Base-by-base conservation (phyloP, 2,329 filamentous ascomycete genomes). In the Aspergillus latus region DNA sequence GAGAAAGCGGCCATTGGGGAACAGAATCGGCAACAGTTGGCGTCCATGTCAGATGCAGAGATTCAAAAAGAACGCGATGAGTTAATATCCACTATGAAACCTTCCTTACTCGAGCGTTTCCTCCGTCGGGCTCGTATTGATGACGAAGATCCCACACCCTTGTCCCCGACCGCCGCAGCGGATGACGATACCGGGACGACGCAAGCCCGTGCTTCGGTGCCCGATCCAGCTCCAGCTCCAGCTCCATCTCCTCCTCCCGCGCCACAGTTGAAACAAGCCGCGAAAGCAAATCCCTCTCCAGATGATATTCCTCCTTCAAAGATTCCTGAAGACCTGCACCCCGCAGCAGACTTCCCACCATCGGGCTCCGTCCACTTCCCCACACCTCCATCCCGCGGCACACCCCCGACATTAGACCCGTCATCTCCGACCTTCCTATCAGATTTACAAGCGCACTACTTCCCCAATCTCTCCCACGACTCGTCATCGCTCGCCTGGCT, bases 401-500 rank as follows among this genome's bases (percentile, higher is more conserved):
- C 80, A 21, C 72, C 75, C 67, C 88, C 89, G 10, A 87, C 91
- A 57, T 87, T 97, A 61, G 90, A 97, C 71, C 92, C 92, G 0
- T 80, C 84, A 37, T 90, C 92, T 57, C 88, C 90, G 0, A 81
- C 90, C 68, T 97, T 97, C 76, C 86, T 97, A 56, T 76, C 84
- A 46, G 88, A 90, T 55, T 84, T 99, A 5, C 92, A 96, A 79
- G 77, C 86, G 21, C 96, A 97, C 73, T 99, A 96, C 82, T 99
- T 97, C 74, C 92, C 94, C 10, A 84, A 86, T 60, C 86, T 96
- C 1, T 86, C 92, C 1, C 85, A 92, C 53, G 90, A 97, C 72
- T 91, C 92, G 0, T 86, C 87, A 57, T 88, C 90, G 52, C 84
- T 97, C 3, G 89, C 90, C 16, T 99, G 93, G 93, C 94, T 97